phyloP scores from a whole-genome alignment of 2,329 filamentous ascomycete species.

The Lasiodiplodia sp. region DNA sequence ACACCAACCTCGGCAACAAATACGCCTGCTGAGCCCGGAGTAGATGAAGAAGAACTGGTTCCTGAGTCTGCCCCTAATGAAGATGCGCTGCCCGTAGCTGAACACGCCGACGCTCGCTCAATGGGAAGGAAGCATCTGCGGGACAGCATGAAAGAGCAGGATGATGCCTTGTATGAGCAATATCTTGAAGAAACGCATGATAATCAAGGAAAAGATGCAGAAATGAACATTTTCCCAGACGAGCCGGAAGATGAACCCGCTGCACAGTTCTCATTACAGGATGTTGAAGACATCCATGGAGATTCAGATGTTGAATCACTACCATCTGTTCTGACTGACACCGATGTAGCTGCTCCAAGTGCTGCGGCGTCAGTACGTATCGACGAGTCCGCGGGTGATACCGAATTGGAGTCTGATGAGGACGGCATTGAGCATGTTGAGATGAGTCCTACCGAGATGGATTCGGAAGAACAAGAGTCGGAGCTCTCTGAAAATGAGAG shows the following conservation, averaged over 20 bases:
- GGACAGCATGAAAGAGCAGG: background rate
- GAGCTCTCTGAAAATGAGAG: background rate
- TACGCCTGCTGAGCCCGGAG: background rate
- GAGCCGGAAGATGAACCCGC: slow-evolving; percentile 16
- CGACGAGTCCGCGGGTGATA: background rate
- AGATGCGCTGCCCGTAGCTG: background rate
- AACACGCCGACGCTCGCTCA: background rate
- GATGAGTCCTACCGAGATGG: slow-evolving; percentile 9
- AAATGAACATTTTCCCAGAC: slow-evolving; percentile 32
- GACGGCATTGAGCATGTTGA: background rate
- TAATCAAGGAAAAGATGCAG: slow-evolving; percentile 37
- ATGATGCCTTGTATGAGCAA: slow-evolving; percentile 24
- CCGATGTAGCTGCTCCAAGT: slow-evolving; percentile 8
- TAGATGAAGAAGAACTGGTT: slow-evolving; percentile 13
- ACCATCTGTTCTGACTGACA: slow-evolving; percentile 11
- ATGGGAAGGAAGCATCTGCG: background rate
- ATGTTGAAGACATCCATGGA: background rate
- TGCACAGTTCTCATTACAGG: slow-evolving; percentile 5
- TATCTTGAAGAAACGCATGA: slow-evolving; percentile 7
- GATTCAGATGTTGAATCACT: background rate
- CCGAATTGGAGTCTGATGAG: slow-evolving; percentile 11
- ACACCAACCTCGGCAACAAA: slow-evolving; percentile 15
- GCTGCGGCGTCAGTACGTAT: slow-evolving; percentile 7
- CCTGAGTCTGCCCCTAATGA: background rate
- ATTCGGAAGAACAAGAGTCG: slow-evolving; percentile 12